Conservation (phyloP, 208 protist genomes). For the Angomonas desouzai region DNA sequence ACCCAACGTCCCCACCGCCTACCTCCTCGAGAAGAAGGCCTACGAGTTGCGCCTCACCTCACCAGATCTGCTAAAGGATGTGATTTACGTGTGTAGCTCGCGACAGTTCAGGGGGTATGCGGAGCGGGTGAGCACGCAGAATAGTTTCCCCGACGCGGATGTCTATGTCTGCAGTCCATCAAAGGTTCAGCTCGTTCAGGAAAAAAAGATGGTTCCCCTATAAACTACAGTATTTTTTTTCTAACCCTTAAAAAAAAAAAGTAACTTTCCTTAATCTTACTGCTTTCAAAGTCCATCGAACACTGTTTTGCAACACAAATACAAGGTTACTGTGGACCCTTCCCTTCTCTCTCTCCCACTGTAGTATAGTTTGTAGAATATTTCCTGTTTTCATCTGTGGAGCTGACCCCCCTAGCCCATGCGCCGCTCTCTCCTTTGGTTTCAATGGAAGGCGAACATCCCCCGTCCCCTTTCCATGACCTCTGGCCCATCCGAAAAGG, state of each 20-base stretch:
- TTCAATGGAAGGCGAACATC: no score
- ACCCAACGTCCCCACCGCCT: constrained; percentile 44
- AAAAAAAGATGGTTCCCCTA: constrained; percentile 44
- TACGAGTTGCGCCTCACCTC: constrained; percentile 33
- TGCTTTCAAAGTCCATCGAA: no score
- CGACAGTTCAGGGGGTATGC: constrained; percentile 52
- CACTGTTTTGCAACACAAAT: no score
- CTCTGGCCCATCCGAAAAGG: neutral
- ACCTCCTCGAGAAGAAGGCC: constrained; percentile 58
- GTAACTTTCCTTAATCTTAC: no score
- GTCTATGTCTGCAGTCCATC: constrained; percentile 82
- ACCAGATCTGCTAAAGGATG: constrained; percentile 51
- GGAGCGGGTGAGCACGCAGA: constrained; percentile 34
- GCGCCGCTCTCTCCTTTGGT: no score
- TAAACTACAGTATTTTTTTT: no score
- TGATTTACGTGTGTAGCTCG: constrained; percentile 78
- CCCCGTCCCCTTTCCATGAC: no score
- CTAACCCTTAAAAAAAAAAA: constrained; percentile 9
- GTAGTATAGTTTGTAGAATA: no score
- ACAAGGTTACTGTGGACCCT: no score
- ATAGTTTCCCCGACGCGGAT: constrained; percentile 69
- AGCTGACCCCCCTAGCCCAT: no score
- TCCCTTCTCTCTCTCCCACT: no score
- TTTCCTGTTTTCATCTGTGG: no score
- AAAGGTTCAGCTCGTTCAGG: constrained; percentile 43